Evolutionary conservation across 768 basidiomycete species (phyloP).

Genomic region (Asterophora parasitica): DNA sequence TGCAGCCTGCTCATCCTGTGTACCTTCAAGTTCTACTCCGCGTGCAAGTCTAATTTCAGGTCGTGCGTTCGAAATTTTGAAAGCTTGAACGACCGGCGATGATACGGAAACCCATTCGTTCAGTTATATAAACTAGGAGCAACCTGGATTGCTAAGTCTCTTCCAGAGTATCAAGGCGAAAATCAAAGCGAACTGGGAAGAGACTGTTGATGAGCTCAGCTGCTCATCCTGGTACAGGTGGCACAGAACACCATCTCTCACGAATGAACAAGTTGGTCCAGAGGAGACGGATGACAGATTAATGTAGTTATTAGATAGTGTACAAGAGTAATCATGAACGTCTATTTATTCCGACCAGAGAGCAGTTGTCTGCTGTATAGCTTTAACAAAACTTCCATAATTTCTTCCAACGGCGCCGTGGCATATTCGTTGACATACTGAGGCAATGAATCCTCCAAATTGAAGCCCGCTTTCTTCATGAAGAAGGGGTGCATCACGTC

Average conservation of each 20-base stretch:
- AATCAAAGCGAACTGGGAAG: conserved; percentile 59
- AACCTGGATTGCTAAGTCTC: conserved; percentile 80
- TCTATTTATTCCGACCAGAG: conserved; percentile 22
- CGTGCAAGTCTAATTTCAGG: no score
- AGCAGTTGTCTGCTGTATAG: conserved; percentile 73
- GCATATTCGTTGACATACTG: conserved; percentile 87
- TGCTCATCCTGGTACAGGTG: no score
- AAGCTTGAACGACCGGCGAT: no score
- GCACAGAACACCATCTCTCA: conserved; percentile 89
- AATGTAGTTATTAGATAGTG: no score
- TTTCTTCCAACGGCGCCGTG: conserved; percentile 75
- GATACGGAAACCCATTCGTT: conserved; percentile 83
- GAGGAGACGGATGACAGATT: conserved; percentile 95
- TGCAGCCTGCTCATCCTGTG: no score
- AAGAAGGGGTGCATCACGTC: conserved; percentile 87
- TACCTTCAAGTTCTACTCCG: no score
- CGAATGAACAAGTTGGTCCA: conserved; percentile 84
- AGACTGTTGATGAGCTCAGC: conserved; percentile 81
- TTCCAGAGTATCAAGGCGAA: conserved; percentile 58
- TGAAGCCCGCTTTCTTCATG: conserved; percentile 81
- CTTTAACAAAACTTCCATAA: conserved; percentile 74
- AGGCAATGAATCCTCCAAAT: conserved; percentile 77
- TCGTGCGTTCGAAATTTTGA: no score
- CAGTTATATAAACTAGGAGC: conserved; percentile 90
- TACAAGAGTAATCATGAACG: background rate